A percentile compares a stretch with the other conserved stretches of the same genome.
These are phyloP conservation scores for Phyllostachys edulis DNA, from an alignment of 176 grass and related monocot genomes.

Conservation along the genomic window DNA sequence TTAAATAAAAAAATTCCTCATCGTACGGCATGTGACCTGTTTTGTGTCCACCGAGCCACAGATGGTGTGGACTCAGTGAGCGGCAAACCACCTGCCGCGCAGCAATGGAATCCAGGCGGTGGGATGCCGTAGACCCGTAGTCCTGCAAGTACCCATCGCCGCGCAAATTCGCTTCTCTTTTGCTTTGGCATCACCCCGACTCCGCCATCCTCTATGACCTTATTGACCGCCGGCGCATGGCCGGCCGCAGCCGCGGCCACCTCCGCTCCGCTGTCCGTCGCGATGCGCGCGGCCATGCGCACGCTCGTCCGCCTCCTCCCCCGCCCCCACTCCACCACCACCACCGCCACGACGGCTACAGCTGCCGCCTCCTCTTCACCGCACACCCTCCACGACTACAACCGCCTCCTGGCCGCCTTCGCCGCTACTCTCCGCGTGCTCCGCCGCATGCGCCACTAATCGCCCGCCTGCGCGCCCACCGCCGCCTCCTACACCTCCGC, in stretches of 20 bases:
- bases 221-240: slow-evolving; percentile 41
- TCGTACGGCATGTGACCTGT: too few relatives aligned
- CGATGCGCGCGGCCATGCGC: slow-evolving; percentile 39
- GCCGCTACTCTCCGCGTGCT: slow-evolving; percentile 64
- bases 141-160: background rate
- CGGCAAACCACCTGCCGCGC: too few relatives aligned
- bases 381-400: slow-evolving; percentile 31
- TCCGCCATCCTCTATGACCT: slow-evolving; percentile 41
- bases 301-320: slow-evolving; percentile 21
- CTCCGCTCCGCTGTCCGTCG: background rate
- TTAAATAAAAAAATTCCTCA: too few relatives aligned
- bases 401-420: slow-evolving; percentile 61
- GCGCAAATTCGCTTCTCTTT: background rate
- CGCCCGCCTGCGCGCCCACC: slow-evolving; percentile 44
- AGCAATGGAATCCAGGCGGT: too few relatives aligned
- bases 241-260: background rate
- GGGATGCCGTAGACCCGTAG: too few relatives aligned
- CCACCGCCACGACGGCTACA: too few relatives aligned
- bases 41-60: too few relatives aligned
- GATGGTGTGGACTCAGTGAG: too few relatives aligned
- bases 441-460: slow-evolving; percentile 54
- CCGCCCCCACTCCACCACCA: too few relatives aligned
- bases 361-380: background rate
- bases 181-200: background rate
- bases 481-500: slow-evolving; percentile 62